Conservation (phyloP, 345 rosid species). For the Moricandia moricandioides region DNA sequence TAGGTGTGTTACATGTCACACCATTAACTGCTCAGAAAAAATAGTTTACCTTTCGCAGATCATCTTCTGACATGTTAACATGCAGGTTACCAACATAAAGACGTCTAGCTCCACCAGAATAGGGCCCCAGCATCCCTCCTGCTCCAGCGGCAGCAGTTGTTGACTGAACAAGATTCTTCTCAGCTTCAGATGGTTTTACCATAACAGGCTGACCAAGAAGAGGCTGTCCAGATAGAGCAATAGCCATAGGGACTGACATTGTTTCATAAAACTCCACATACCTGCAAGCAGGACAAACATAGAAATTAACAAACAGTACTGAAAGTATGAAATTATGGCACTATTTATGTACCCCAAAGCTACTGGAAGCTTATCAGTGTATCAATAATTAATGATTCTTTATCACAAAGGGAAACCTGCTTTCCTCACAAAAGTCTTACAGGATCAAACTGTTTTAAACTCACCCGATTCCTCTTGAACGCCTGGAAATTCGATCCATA, state of each 20-base stretch:
- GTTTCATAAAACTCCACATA: conserved; percentile 93
- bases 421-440: neutral
- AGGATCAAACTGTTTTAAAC: conserved; percentile 16
- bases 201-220: conserved; percentile 94
- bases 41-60: conserved; percentile 68
- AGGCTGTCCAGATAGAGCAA: conserved; percentile 95
- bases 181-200: conserved; percentile 50
- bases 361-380: neutral
- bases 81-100: conserved; percentile 94
- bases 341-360: neutral
- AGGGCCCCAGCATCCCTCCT: conserved; percentile 61
- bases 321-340: neutral
- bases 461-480: conserved; percentile 95
- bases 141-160: conserved; percentile 65
- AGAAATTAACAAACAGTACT: conserved; percentile 19
- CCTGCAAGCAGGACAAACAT: conserved; percentile 45
- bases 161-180: conserved; percentile 90
- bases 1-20: neutral
- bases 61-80: conserved; percentile 81
- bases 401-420: neutral
- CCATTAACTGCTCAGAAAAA: neutral
- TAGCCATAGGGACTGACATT: conserved; percentile 99
- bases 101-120: conserved; percentile 86
- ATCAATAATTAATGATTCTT: neutral
- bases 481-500: conserved; percentile 96